Conservation (phyloP, 2,329 filamentous ascomycete species). For the Colletotrichum orchidophilum region DNA sequence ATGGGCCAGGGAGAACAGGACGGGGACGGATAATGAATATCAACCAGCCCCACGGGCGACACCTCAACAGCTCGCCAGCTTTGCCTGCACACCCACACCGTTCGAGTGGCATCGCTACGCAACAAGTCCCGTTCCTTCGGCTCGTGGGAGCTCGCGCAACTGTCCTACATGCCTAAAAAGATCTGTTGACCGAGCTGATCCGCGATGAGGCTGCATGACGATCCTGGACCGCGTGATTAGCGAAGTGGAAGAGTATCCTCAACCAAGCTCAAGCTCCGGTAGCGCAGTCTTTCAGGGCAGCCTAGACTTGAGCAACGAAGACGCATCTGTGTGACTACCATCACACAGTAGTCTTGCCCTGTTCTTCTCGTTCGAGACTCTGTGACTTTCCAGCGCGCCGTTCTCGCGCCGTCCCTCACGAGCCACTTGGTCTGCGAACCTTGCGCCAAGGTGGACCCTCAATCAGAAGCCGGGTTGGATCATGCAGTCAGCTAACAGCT, state of each 20-base stretch:
- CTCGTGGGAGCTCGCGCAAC: not conserved
- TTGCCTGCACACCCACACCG: not conserved
- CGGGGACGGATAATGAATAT: not conserved
- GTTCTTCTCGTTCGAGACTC: not conserved
- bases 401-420: not conserved
- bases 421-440: not conserved
- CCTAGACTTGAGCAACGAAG: not conserved
- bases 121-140: not conserved
- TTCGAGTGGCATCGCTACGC: not conserved
- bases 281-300: not conserved
- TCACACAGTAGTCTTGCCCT: not conserved
- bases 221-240: not conserved
- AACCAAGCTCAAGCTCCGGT: not conserved
- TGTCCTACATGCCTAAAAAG: not conserved
- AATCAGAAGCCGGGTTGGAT: not conserved
- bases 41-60: not conserved
- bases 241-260: not conserved
- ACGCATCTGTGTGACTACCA: not conserved
- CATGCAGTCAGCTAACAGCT: not conserved
- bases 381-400: not conserved
- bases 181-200: constrained; percentile 3
- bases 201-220: constrained; percentile 1
- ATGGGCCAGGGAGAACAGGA: not conserved
- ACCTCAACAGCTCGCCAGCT: not conserved
- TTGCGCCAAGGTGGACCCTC: not conserved